Conservation (phyloP, 73 alveolate species). For the Symbiodinium natans region DNA sequence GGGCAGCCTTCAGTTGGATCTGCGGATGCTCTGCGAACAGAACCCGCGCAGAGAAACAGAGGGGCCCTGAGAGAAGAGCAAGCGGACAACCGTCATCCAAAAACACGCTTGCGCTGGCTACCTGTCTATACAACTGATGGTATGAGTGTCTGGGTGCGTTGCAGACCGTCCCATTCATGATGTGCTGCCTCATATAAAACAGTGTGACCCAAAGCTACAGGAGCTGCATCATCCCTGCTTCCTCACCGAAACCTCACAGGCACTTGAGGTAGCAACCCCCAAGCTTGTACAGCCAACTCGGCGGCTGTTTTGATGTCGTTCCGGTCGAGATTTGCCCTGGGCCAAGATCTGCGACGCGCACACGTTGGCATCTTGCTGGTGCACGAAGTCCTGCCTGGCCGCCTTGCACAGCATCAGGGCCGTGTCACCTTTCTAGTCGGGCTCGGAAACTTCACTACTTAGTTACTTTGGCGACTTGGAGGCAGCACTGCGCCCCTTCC, state of each 20-base stretch:
- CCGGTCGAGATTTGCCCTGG: neutral
- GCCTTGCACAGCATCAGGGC: slow-evolving; percentile 24
- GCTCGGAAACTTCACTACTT: too few relatives aligned
- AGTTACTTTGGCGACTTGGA: too few relatives aligned
- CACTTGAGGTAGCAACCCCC: slow-evolving; percentile 43
- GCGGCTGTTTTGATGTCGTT: slow-evolving; percentile 37
- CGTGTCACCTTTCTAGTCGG: neutral
- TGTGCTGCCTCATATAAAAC: slow-evolving; percentile 70
- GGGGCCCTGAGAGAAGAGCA: too few relatives aligned
- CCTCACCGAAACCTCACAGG: too few relatives aligned
- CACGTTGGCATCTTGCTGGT: neutral
- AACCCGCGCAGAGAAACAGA: too few relatives aligned
- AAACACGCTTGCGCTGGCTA: too few relatives aligned
- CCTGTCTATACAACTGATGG: too few relatives aligned
- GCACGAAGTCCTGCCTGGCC: slow-evolving; percentile 2
- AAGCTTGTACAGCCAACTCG: slow-evolving; percentile 66
- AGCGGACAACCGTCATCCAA: too few relatives aligned
- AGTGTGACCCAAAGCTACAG: too few relatives aligned
- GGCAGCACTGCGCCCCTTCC: slow-evolving; percentile 5
- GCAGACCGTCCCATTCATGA: slow-evolving; percentile 85
- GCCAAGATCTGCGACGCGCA: neutral
- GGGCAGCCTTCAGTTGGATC: slow-evolving; percentile 38
- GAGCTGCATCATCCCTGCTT: too few relatives aligned
- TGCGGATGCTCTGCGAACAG: too few relatives aligned
- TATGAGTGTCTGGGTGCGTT: neutral